A percentile compares a stretch with the other conserved stretches of the same genome.
These are phyloP conservation scores for Corylus avellana DNA, from an alignment of 306 rosid genomes.

Conservation along the genomic window DNA sequence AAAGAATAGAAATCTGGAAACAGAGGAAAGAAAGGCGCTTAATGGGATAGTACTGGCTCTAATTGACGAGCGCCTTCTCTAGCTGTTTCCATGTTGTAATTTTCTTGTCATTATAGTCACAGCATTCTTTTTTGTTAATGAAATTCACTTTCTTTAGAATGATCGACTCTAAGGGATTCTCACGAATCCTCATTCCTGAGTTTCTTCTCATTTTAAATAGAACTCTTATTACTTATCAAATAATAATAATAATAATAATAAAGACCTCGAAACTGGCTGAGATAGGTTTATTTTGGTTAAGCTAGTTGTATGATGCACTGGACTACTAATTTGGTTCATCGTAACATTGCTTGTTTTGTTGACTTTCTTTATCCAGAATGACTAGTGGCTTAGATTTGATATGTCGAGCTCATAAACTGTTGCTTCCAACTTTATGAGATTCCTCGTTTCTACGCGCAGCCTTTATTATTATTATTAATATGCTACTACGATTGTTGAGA, in stretches of 20 bases:
- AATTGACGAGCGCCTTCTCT: slow-evolving; percentile 27
- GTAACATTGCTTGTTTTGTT: not conserved
- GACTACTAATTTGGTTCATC: not conserved
- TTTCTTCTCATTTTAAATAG: not conserved
- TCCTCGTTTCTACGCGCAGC: no score
- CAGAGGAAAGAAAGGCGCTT: slow-evolving; percentile 44
- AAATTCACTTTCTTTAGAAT: slow-evolving; percentile 19
- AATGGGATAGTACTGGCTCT: slow-evolving; percentile 30
- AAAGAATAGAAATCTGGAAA: slow-evolving; percentile 45
- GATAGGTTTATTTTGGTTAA: not conserved
- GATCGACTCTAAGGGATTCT: not conserved
- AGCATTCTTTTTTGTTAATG: slow-evolving; percentile 63
- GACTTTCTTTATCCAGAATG: not conserved
- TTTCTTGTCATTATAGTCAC: slow-evolving; percentile 49
- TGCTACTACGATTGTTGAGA: no score
- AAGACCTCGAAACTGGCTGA: not conserved
- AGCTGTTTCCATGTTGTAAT: slow-evolving; percentile 51
- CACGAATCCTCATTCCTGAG: not conserved
- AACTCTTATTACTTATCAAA: no score
- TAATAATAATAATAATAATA: no score
- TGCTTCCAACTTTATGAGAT: no score
- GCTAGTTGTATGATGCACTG: not conserved
- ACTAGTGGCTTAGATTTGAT: no score
- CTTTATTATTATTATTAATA: no score
- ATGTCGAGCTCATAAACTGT: no score